phyloP scores from a whole-genome alignment of 2,329 filamentous ascomycete genomes.

The Xylaria sp. region DNA sequence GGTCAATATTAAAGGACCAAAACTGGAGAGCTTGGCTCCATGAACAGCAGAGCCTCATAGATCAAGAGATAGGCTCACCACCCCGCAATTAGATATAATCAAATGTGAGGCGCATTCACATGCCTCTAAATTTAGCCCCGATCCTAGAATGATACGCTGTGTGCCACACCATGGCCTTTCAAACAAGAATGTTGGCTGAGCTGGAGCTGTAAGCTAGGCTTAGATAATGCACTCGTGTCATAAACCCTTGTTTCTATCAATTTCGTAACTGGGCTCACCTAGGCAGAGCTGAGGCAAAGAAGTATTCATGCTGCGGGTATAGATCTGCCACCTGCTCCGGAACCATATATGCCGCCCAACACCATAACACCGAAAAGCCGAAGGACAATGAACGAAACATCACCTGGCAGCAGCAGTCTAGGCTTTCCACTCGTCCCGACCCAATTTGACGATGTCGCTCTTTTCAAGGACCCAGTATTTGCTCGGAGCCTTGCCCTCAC shows the following conservation, averaged over 20 bases:
- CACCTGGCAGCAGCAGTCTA: constrained; percentile 16
- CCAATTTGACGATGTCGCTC: constrained; percentile 73
- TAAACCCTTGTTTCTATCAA: background rate
- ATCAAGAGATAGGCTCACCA: background rate
- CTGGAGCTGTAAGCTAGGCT: background rate
- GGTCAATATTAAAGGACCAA: constrained; percentile 59
- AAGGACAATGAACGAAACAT: background rate
- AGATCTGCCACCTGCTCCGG: background rate
- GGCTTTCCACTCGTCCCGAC: constrained; percentile 66
- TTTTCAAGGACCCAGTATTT: constrained; percentile 71
- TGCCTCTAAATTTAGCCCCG: background rate
- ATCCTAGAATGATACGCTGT: too few relatives aligned
- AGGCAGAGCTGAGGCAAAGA: background rate
- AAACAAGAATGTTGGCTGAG: background rate
- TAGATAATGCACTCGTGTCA: background rate
- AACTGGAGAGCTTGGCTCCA: constrained; percentile 60
- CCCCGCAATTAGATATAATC: constrained; percentile 3
- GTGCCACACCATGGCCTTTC: background rate
- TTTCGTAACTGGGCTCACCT: background rate
- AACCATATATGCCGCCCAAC: background rate
- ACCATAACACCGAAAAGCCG: constrained; percentile 21
- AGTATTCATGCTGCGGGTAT: constrained; percentile 1
- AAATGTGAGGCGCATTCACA: background rate
- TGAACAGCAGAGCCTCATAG: constrained; percentile 30
- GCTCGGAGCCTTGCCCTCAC: constrained; percentile 67